Percentiles rank a stretch among this genome's conserved stretches.
Evolutionary conservation across 768 basidiomycete species (phyloP).

Genomic region (Rhodotorula paludigena): DNA sequence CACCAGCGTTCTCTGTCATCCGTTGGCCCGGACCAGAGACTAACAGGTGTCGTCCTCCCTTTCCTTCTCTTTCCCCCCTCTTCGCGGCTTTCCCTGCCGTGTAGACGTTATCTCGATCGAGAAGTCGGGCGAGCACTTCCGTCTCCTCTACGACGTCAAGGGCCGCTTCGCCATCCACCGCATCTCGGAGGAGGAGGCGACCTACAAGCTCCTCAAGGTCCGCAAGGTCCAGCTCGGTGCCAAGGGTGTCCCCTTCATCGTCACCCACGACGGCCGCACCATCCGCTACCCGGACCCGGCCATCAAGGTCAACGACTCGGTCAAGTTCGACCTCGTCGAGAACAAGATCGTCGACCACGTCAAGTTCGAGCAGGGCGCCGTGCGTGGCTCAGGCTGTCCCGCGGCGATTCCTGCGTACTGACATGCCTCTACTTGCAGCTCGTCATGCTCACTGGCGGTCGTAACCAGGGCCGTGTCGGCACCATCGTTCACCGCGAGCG

Average conservation of each 20-base stretch:
- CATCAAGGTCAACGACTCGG: constrained; percentile 86
- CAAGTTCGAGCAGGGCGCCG: constrained; percentile 95
- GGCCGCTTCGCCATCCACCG: constrained; percentile 99
- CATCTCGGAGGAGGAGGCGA: constrained; percentile 94
- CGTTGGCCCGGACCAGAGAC: constrained; percentile 13
- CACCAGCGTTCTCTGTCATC: constrained; percentile 10
- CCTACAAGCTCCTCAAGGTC: constrained; percentile 61
- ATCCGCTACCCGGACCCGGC: constrained; percentile 97
- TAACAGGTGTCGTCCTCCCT: constrained; percentile 3
- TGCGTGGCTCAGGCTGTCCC: constrained; percentile 44
- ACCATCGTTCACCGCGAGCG: constrained; percentile 94
- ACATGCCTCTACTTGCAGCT: constrained; percentile 10
- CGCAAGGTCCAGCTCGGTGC: constrained; percentile 82
- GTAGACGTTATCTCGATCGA: constrained; percentile 93
- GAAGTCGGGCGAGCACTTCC: constrained; percentile 99
- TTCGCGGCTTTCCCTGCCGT: not conserved
- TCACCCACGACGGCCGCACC: constrained; percentile 98
- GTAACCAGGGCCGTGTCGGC: constrained; percentile 99
- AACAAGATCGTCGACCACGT: constrained; percentile 82
- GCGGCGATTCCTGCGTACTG: not conserved
- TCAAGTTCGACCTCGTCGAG: constrained; percentile 94
- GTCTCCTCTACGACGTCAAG: constrained; percentile 97
- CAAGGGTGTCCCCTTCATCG: constrained; percentile 91
- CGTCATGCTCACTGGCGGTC: constrained; percentile 95
- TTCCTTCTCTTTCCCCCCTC: not conserved